Evolutionary conservation across 306 rosid species (phyloP).

Genomic region (Potentilla sterilis): DNA sequence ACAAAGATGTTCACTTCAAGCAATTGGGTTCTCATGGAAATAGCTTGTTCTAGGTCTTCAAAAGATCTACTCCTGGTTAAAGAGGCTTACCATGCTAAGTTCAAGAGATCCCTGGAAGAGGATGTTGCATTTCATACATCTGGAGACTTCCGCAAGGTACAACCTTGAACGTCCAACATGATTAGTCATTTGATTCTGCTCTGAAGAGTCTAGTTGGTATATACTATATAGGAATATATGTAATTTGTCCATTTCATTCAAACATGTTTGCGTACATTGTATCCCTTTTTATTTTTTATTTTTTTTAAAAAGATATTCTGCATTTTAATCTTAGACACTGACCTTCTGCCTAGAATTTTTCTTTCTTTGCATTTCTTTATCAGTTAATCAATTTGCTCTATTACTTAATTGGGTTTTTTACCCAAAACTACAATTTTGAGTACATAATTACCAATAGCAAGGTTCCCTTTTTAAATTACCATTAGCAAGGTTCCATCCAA

Average conservation of each 20-base stretch:
- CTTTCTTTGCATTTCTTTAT: background rate
- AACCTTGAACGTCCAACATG: conserved; percentile 3
- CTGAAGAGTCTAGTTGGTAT: background rate
- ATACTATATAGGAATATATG: background rate
- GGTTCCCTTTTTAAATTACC: too few relatives aligned
- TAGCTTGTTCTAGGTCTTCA: conserved; percentile 49
- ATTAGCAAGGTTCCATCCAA: too few relatives aligned
- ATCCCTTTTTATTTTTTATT: too few relatives aligned
- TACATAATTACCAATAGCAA: too few relatives aligned
- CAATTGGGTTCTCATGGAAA: conserved; percentile 45
- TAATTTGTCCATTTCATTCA: background rate
- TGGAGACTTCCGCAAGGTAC: conserved; percentile 60
- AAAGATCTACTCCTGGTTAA: conserved; percentile 35
- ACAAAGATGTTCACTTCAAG: conserved; percentile 42
- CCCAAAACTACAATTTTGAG: too few relatives aligned
- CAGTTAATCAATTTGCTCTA: background rate
- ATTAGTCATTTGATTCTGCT: background rate
- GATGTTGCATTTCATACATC: conserved; percentile 57
- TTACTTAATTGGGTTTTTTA: too few relatives aligned
- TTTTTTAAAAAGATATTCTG: background rate
- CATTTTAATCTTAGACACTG: background rate
- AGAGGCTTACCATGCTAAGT: conserved; percentile 51
- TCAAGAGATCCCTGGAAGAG: conserved; percentile 58
- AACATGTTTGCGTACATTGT: background rate
- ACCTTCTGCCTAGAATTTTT: background rate